Conservation (phyloP, 768 basidiomycete species). For the Pisolithus orientalis region DNA sequence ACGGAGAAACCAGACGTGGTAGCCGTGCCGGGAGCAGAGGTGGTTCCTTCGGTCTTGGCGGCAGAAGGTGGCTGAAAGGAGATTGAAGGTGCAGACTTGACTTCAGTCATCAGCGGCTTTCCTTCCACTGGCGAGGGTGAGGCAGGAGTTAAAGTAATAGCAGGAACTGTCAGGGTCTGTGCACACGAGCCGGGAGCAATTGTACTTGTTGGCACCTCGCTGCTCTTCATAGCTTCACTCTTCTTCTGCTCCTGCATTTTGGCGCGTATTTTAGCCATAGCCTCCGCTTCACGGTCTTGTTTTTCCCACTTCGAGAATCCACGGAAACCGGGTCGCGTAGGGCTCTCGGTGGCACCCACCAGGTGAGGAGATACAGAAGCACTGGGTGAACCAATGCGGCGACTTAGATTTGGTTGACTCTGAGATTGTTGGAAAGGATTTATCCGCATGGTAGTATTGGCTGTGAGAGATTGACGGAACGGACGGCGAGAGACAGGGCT, state of each 20-base stretch:
- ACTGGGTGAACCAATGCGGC: conserved; percentile 38
- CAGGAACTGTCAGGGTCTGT: conserved; percentile 19
- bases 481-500: conserved; percentile 34
- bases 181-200: conserved; percentile 17
- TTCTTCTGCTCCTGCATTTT: conserved; percentile 42
- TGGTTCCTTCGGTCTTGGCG: conserved; percentile 5
- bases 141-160: conserved; percentile 23
- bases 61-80: conserved; percentile 7
- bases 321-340: conserved; percentile 40
- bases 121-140: conserved; percentile 5
- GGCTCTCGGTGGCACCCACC: conserved; percentile 44
- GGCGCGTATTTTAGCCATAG: conserved; percentile 65
- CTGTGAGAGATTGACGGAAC: conserved; percentile 43
- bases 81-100: conserved; percentile 11
- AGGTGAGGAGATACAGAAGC: conserved; percentile 20
- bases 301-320: conserved; percentile 81
- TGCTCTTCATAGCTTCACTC: conserved; percentile 27
- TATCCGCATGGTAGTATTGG: conserved; percentile 36
- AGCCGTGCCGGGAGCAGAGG: conserved; percentile 7
- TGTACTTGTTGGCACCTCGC: conserved; percentile 24
- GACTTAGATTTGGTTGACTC: conserved; percentile 31
- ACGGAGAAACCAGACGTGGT: conserved; percentile 9
- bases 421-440: conserved; percentile 43
- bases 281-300: conserved; percentile 75
- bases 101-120: conserved; percentile 9